Evolutionary conservation across 257 asterid species (phyloP).

Genomic region (Craterostigma plantagineum): DNA sequence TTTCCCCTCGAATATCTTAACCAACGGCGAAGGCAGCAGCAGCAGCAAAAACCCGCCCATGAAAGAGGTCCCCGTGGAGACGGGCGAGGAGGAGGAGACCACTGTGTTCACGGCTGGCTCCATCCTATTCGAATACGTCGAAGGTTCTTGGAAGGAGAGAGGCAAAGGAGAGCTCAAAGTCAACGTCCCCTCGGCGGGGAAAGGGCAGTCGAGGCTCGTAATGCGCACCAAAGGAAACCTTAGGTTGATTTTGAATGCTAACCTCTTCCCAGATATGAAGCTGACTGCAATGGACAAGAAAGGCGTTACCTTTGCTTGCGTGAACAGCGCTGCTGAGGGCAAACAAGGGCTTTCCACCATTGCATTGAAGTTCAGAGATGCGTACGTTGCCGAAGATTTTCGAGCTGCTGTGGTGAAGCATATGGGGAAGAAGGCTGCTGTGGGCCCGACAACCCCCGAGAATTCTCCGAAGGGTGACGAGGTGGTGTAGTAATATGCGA

Average conservation of each 20-base stretch:
- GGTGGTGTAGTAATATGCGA: slow-evolving; percentile 3
- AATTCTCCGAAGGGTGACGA: slow-evolving; percentile 56
- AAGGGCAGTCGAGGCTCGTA: slow-evolving; percentile 58
- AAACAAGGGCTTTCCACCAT: slow-evolving; percentile 56
- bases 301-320: slow-evolving; percentile 78
- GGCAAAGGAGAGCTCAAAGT: slow-evolving; percentile 89
- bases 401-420: slow-evolving; percentile 38
- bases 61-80: slow-evolving; percentile 47
- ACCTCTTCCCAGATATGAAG: slow-evolving; percentile 89
- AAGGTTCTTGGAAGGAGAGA: slow-evolving; percentile 77
- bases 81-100: slow-evolving; percentile 72
- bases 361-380: slow-evolving; percentile 79
- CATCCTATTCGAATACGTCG: slow-evolving; percentile 43
- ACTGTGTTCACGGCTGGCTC: slow-evolving; percentile 59
- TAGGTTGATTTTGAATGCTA: slow-evolving; percentile 71
- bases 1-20: slow-evolving; percentile 16
- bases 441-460: slow-evolving; percentile 48
- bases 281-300: slow-evolving; percentile 80
- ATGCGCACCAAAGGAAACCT: slow-evolving; percentile 80
- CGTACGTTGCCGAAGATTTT: slow-evolving; percentile 47
- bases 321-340: slow-evolving; percentile 59
- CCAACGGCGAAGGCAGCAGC: slow-evolving; percentile 29
- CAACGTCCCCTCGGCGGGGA: slow-evolving; percentile 33
- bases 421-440: slow-evolving; percentile 20
- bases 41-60: slow-evolving; percentile 30